phyloP scores from a whole-genome alignment of 345 rosid genomes.

The Rhodamnia rubescens region DNA sequence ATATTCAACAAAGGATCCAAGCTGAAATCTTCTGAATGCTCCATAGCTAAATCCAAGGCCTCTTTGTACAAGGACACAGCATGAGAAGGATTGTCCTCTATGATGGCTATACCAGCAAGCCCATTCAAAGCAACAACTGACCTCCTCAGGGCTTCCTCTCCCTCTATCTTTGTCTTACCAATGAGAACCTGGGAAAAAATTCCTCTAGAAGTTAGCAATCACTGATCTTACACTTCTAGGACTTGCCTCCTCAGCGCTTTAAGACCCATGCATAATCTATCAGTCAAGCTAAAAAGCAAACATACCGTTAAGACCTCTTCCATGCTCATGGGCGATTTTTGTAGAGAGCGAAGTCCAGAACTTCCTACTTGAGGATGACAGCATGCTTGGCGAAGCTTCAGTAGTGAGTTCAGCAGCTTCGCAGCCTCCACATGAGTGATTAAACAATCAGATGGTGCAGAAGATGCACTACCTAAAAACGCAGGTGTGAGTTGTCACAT shows the following conservation, averaged over 20 bases:
- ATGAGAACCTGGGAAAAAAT: slow-evolving; percentile 60
- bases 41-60: slow-evolving; percentile 52
- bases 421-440: slow-evolving; percentile 80
- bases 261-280: background rate
- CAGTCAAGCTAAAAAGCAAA: background rate
- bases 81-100: slow-evolving; percentile 50
- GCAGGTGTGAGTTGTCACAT: background rate
- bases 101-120: slow-evolving; percentile 83
- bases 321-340: slow-evolving; percentile 94
- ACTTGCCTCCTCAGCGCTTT: background rate
- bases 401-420: slow-evolving; percentile 76
- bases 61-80: slow-evolving; percentile 72
- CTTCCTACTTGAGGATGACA: slow-evolving; percentile 99
- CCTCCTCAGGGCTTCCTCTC: slow-evolving; percentile 89
- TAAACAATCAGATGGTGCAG: slow-evolving; percentile 31
- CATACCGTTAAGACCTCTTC: slow-evolving; percentile 78
- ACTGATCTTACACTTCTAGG: background rate
- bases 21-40: slow-evolving; percentile 75
- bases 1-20: slow-evolving; percentile 82
- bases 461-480: slow-evolving; percentile 32
- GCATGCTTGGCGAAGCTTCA: slow-evolving; percentile 99
- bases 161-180: slow-evolving; percentile 83
- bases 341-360: slow-evolving; percentile 84
- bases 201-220: background rate
- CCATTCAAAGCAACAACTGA: slow-evolving; percentile 83